Percentiles rank a stretch among this genome's conserved stretches.
Evolutionary conservation across 169 alveolate species (phyloP).

Genomic region (Babesia bovis): DNA sequence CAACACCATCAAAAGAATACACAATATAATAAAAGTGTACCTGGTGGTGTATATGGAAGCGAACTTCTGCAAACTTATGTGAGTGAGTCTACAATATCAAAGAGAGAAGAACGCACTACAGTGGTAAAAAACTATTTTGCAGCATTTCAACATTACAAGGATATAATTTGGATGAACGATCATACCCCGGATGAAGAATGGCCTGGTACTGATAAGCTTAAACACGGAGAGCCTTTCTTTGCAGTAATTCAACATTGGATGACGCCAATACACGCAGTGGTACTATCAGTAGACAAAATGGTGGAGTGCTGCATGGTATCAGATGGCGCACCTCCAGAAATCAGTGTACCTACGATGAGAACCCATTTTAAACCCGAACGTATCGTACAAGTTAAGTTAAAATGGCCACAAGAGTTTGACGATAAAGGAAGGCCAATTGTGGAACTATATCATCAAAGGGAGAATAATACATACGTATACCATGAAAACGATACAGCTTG

Average conservation of each 20-base stretch:
- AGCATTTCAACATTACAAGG: constrained; percentile 6
- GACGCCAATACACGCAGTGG: constrained; percentile 45
- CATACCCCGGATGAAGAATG: constrained; percentile 47
- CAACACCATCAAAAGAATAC: no score
- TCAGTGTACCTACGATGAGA: neutral
- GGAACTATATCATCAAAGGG: neutral
- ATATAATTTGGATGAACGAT: constrained; percentile 36
- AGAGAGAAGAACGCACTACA: neutral
- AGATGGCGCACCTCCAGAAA: constrained; percentile 27
- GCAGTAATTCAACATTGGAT: constrained; percentile 52
- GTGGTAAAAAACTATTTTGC: constrained; percentile 4
- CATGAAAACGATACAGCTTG: constrained; percentile 15
- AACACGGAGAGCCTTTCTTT: constrained; percentile 38
- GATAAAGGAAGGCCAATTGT: constrained; percentile 59
- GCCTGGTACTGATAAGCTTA: constrained; percentile 55
- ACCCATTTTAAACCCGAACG: constrained; percentile 24
- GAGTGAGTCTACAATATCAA: neutral
- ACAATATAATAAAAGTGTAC: no score
- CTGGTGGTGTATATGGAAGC: constrained; percentile 40
- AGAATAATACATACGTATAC: constrained; percentile 1
- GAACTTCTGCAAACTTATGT: neutral
- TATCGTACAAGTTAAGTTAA: constrained; percentile 36
- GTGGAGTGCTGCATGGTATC: constrained; percentile 51
- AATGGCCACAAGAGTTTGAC: constrained; percentile 56
- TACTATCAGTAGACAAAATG: constrained; percentile 39